These are phyloP conservation scores for Coffea eugenioides DNA, from an alignment of 257 asterid species.

Conservation along the genomic window DNA sequence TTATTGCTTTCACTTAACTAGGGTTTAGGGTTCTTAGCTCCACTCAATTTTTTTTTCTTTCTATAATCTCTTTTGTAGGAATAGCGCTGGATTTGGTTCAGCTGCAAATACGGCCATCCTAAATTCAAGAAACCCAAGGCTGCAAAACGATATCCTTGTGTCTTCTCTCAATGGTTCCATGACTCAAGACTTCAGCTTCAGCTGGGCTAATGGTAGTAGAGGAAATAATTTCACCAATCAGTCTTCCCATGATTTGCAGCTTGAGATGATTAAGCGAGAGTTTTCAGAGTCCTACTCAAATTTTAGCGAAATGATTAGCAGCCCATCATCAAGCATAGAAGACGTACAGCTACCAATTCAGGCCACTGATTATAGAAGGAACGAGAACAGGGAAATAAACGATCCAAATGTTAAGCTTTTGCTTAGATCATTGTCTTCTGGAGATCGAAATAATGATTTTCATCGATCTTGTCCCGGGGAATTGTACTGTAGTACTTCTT, in stretches of 20 bases:
- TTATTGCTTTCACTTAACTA: neutral
- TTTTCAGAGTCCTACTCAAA: conserved; percentile 38
- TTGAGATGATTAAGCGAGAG: conserved; percentile 44
- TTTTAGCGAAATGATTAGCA: conserved; percentile 44
- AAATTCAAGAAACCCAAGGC: conserved; percentile 35
- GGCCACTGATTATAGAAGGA: conserved; percentile 4
- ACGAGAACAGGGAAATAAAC: conserved; percentile 14
- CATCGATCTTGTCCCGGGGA: conserved; percentile 25
- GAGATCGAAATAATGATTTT: conserved; percentile 23
- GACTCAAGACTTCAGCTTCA: conserved; percentile 47
- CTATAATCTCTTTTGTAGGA: conserved; percentile 26
- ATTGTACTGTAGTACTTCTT: conserved; percentile 25
- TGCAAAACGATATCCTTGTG: conserved; percentile 27
- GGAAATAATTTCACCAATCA: neutral
- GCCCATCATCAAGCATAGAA: conserved; percentile 34
- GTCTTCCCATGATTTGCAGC: conserved; percentile 29
- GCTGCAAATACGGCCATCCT: conserved; percentile 14
- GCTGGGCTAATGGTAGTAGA: conserved; percentile 30
- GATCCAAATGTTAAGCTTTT: conserved; percentile 38
- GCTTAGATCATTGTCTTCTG: conserved; percentile 45
- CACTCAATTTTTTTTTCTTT: neutral
- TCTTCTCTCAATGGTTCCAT: conserved; percentile 40
- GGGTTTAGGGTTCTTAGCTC: conserved; percentile 17
- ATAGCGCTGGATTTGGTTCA: conserved; percentile 25
- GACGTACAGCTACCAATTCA: conserved; percentile 9